Evolutionary conservation across 768 basidiomycete genomes (phyloP), one percentile per base, ranked within the genome.

Genomic region (Kwoniella sp.): DNA sequence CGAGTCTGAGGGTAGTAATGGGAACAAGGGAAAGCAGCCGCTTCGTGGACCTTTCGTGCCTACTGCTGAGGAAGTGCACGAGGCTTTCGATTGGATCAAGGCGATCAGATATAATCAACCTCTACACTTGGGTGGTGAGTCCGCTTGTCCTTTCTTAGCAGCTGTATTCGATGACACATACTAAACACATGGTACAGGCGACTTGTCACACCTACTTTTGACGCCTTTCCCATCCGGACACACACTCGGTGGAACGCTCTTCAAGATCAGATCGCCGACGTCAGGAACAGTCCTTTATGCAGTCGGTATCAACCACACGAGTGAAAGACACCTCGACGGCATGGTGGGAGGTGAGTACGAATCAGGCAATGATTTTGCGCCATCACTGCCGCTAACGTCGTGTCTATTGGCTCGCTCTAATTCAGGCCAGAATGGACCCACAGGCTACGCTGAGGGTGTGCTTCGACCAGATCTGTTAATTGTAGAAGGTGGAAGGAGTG

Each of bases 181-280:
- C 64, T 62, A 58, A 68, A 36, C 6, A 3, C 46, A 24, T 55
- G 26, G n/a, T n/a, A n/a, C 27, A 73, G 72, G 72, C 52, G 68
- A 72, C n/a, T 56, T 79, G 1, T 62, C 71, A 10, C 73, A 74
- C 63, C 65, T 73, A 9, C 63, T 76, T 1, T 65, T 99, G 67
- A 94, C 93, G 19, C 92, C 96, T 0, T 96, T 93, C 81, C 89
- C 90, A 72, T 90, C 92, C 13, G 96, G 95, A 0, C 94, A 97
- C 79, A 91, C 91, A 0, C 85, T 99, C 17, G 96, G 96, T 64
- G 96, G 95, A 48, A 92, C 94, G 5, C 90, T 99, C 67, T 98
- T 93, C 93, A 97, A 97, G 77, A 90, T 99, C 65, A 88, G 96
- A n/a, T 97, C 94, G 0, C 93, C 96, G 1, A 92, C 93, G 0